Evolutionary conservation across 2,329 filamentous ascomycete species (phyloP).

Genomic region (Fusarium camptoceras): DNA sequence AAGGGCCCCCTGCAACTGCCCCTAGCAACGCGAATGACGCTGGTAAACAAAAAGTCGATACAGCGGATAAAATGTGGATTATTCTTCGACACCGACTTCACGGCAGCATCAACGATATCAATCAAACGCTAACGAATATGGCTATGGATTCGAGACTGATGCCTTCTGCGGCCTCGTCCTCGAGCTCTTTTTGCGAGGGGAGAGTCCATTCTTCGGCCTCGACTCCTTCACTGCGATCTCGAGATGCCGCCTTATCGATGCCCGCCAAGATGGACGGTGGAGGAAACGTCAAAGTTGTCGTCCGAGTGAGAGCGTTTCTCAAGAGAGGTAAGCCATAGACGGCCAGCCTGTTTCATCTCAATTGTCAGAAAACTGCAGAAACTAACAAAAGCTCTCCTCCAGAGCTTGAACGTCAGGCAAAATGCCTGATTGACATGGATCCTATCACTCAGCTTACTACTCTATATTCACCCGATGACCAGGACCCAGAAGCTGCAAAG

Average conservation of each 20-base stretch:
- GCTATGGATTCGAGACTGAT: conserved; percentile 60
- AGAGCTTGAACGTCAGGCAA: conserved; percentile 85
- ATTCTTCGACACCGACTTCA: conserved; percentile 56
- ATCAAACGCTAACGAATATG: conserved; percentile 56
- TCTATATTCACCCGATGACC: conserved; percentile 75
- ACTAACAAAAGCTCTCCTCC: conserved; percentile 14
- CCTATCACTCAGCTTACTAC: conserved; percentile 87
- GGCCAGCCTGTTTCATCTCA: background rate
- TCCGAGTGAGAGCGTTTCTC: conserved; percentile 82
- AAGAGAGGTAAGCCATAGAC: conserved; percentile 71
- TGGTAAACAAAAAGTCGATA: conserved; percentile 52
- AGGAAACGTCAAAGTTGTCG: conserved; percentile 85
- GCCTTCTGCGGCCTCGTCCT: conserved; percentile 53
- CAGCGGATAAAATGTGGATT: conserved; percentile 51
- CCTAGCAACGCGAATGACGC: conserved; percentile 50
- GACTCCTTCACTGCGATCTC: conserved; percentile 80
- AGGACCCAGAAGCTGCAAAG: conserved; percentile 63
- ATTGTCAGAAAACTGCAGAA: background rate
- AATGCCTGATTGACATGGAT: conserved; percentile 93
- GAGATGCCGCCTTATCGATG: conserved; percentile 73
- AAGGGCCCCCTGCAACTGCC: conserved; percentile 45
- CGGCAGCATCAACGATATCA: conserved; percentile 55
- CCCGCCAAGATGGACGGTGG: conserved; percentile 69
- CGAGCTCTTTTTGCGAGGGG: conserved; percentile 44
- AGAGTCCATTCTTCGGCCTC: conserved; percentile 75